These are phyloP conservation scores for Clonostachys sp. DNA, from an alignment of 2,329 filamentous ascomycete species.

Conservation along the genomic window DNA sequence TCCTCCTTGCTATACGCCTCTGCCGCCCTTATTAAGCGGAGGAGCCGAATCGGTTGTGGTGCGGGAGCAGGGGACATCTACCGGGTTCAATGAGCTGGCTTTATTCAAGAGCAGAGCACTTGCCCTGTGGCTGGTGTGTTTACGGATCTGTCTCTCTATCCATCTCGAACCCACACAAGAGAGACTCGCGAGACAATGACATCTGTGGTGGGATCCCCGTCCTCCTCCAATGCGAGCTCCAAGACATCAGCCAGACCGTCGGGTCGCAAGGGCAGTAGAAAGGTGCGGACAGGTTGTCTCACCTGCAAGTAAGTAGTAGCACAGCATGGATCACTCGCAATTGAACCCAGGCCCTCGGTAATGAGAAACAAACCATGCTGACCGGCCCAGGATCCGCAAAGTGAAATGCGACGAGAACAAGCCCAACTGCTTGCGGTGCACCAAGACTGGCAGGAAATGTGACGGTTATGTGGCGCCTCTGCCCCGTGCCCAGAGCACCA, in stretches of 20 bases:
- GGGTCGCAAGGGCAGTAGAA: slow-evolving; percentile 35
- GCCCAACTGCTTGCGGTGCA: slow-evolving; percentile 46
- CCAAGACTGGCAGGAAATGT: slow-evolving; percentile 49
- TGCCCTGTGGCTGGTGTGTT: too few relatives aligned
- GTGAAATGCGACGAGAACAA: slow-evolving; percentile 54
- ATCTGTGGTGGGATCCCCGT: too few relatives aligned
- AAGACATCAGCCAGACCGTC: slow-evolving; percentile 6
- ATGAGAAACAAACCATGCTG: not conserved
- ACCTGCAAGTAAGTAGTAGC: slow-evolving; percentile 46
- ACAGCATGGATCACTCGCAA: not conserved
- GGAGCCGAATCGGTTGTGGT: too few relatives aligned
- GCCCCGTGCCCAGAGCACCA: not conserved
- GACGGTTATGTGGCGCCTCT: slow-evolving; percentile 41
- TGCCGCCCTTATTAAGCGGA: too few relatives aligned
- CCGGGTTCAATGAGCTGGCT: too few relatives aligned
- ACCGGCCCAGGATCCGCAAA: slow-evolving; percentile 38
- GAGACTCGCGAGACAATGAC: too few relatives aligned
- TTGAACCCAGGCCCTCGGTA: not conserved
- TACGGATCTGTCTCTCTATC: too few relatives aligned
- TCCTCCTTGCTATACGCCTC: too few relatives aligned
- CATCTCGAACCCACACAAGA: too few relatives aligned
- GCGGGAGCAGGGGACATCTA: too few relatives aligned
- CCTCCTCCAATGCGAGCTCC: too few relatives aligned
- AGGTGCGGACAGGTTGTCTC: slow-evolving; percentile 44
- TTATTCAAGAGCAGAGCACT: too few relatives aligned